Evolutionary conservation across 192 early-diverging fungal genomes (phyloP), one percentile per base, ranked within the genome.

Genomic region (Mycoemilia scoparia): DNA sequence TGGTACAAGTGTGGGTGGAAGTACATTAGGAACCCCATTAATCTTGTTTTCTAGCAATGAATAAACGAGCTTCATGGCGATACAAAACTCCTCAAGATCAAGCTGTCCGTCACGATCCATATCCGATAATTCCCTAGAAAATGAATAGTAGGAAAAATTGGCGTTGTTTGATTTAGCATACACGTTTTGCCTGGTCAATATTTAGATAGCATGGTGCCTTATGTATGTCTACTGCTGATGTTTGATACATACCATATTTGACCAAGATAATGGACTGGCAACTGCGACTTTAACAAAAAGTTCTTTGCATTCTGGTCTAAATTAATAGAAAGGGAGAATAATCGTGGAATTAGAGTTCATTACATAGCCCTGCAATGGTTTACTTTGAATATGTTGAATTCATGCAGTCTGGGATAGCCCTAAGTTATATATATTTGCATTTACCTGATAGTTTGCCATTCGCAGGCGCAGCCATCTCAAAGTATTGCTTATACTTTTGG

Each of bases 11-110:
- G 60, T 53, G 14, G 60, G 49, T 23, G 82, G 82, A 15, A 84
- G 60, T 8, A 51, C 43, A 7, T 49, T 39, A 4, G 82, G 82
- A 10, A 74, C 48, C 13, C 66, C 55, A 17, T 50, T 6, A 21
- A 71, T 62, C 34, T 43, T 37, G 14, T 61, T 57, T 39, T 68
- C 61, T 28, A 79, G 66, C n/a, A 74, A 45, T 12, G 66, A 70
- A 37, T 79, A 82, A 3, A 77, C 68, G n/a, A 84, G 59, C 48
- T 73, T 77, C 45, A 78, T 67, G 11, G 82, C 79, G 34, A 84
- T 52, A 44, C 75, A 72, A 46, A 82, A 84, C 54, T 84, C 82
- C 41, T 84, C 82, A 49, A 82, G 72, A 49, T 84, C 82, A 34
- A 84, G 66, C 18, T 67, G 64, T 3, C 82, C 79, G 48, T 84